A percentile compares a stretch with the other conserved stretches of the same genome.
Evolutionary conservation across 306 rosid genomes (phyloP).

Genomic region (Vigna trinervia): DNA sequence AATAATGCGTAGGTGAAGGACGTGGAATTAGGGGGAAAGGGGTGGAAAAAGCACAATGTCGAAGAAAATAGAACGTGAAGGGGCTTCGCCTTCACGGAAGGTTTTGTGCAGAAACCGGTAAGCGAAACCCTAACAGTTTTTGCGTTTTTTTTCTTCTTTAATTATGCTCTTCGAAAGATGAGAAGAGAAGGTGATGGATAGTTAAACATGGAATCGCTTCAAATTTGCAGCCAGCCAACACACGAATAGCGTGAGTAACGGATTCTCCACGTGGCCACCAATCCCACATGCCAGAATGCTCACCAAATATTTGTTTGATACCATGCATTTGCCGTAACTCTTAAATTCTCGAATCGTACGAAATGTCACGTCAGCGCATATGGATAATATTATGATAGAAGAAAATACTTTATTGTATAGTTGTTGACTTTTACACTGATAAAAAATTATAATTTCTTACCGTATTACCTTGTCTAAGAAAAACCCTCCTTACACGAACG

Average conservation of each 20-base stretch:
- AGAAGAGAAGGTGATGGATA: background rate
- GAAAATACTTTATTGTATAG: no score
- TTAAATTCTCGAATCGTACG: background rate
- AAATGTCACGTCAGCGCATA: background rate
- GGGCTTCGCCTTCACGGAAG: conserved; percentile 43
- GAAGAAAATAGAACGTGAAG: conserved; percentile 27
- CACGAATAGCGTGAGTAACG: conserved; percentile 42
- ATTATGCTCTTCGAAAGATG: background rate
- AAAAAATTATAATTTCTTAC: no score
- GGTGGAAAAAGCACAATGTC: conserved; percentile 15
- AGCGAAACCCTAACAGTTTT: conserved; percentile 46
- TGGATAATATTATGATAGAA: background rate
- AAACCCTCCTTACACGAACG: no score
- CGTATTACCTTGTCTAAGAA: no score
- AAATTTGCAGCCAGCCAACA: conserved; percentile 8
- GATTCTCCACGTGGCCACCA: conserved; percentile 57
- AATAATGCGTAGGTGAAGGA: conserved; percentile 34
- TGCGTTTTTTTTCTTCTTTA: background rate
- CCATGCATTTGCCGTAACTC: background rate
- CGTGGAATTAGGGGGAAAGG: background rate
- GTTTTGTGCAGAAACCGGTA: conserved; percentile 16
- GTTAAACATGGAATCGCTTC: background rate
- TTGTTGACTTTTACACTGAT: no score
- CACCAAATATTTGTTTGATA: background rate
- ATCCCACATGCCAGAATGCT: conserved; percentile 3